Evolutionary conservation across 352 stramenopile genomes (phyloP), one percentile per base, ranked within the genome.

Genomic region (Phytophthora niederhauseri): DNA sequence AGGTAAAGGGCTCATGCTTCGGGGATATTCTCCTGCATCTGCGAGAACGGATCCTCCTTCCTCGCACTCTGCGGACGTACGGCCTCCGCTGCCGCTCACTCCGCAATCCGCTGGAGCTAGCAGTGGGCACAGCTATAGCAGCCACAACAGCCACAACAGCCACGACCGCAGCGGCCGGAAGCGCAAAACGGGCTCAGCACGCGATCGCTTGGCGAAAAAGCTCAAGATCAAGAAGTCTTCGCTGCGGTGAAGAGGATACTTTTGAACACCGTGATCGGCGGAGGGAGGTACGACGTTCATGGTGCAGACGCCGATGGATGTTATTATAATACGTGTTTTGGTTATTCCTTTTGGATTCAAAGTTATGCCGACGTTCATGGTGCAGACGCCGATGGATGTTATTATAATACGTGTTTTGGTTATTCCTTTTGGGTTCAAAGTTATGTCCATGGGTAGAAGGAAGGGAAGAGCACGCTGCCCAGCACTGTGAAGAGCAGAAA

Each of bases 371-470:
- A 19, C 26, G 22, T 46, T 30, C 17, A 61, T 41, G 65, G 54
- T 60, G 52, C 46, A 19, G 30, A 28, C 52, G 60, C 45, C 45
- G 64, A n/a, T 57, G 61, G 2, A 30, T 71, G 50, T 64, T 56
- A 49, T 74, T 57, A 31, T 50, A 70, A 70, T 48, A 74, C 60
- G 36, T 59, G 59, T 59, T 55, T 58, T 43, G 30, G 52, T 63
- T 66, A 17, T 41, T 68, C 70, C 75, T 43, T 30, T 26, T 58
- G 20, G 7, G 30, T 55, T 19, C 31, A 55, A 36, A 49, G 6
- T 20, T 76, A 92, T 17, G 86, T 96, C 88, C 88, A 96, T 41
- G 88, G 88, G 61, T 94, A 96, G 66, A 96, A 96, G 3, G 86
- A 82, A 31, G 77, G 69, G 41, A 96, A 96, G 45, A 96, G 82